phyloP scores from a whole-genome alignment of 2,329 filamentous ascomycete genomes.

The Zalaria sp. region DNA sequence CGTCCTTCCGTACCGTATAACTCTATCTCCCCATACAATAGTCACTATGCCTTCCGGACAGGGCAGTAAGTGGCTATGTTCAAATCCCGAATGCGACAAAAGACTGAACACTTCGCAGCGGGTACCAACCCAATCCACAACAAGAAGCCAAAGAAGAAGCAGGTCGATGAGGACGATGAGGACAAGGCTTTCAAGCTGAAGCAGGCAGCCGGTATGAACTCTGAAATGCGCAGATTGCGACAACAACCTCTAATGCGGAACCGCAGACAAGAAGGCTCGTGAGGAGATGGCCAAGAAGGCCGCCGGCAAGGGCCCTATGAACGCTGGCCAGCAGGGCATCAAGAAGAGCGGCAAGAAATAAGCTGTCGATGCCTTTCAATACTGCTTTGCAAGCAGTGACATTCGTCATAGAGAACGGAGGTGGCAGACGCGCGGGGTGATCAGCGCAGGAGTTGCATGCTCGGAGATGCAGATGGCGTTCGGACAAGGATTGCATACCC shows the following conservation, averaged over 20 bases:
- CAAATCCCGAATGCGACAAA: slow-evolving; percentile 9
- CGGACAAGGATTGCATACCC: too few relatives aligned
- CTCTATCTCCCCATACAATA: neutral
- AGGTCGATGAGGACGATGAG: slow-evolving; percentile 74
- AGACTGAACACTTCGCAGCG: slow-evolving; percentile 17
- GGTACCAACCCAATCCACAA: slow-evolving; percentile 42
- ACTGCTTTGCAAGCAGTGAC: too few relatives aligned
- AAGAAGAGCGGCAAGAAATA: slow-evolving; percentile 99
- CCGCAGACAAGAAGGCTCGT: slow-evolving; percentile 48
- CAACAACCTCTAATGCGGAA: slow-evolving; percentile 2
- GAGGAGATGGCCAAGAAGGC: slow-evolving; percentile 76
- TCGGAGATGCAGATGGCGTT: too few relatives aligned
- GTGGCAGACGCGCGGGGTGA: too few relatives aligned
- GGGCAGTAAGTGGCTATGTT: slow-evolving; percentile 25
- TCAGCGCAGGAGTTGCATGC: too few relatives aligned
- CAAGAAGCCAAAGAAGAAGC: slow-evolving; percentile 69
- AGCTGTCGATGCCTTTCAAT: too few relatives aligned
- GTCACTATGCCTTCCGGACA: slow-evolving; percentile 35
- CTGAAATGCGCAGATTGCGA: neutral
- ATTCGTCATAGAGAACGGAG: too few relatives aligned
- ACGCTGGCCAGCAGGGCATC: slow-evolving; percentile 74
- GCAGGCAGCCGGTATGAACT: slow-evolving; percentile 61
- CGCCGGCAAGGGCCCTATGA: slow-evolving; percentile 77
- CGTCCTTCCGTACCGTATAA: neutral
- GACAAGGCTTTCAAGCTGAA: slow-evolving; percentile 72